Base-by-base conservation (phyloP, 2,329 filamentous ascomycete genomes). In the Chaetomium globosum region DNA sequence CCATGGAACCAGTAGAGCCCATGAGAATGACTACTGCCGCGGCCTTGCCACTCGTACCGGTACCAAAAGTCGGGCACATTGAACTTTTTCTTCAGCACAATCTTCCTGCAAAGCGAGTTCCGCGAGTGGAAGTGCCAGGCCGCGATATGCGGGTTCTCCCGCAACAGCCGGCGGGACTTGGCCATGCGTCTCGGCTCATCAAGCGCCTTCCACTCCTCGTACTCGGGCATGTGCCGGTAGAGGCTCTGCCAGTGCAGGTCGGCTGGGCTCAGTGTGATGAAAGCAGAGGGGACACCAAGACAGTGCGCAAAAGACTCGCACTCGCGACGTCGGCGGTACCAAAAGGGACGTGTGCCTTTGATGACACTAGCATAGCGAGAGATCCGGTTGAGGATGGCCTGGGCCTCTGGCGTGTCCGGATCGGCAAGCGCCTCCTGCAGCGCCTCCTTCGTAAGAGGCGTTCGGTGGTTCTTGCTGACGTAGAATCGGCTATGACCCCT, bases 131-230 rank as follows among this genome's bases (percentile, higher is more conserved):
- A 60, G 39, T 60, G 58, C 58, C 43, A 60, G 7, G 58, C 58
- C 43, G 58, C 58, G 46, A 60, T 52, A 19, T 52, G 43, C 46
- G 58, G 58, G 43, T 60, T 60, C 58, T 60, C 58, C 43, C 58
- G 58, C 46, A 60, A 8, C 4, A 60, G 46, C 26, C 58, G 46
- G 48, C 48, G 58, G 43, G 58, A 36, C 19, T 60, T 60, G 46
- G 30, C 39, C 30, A 60, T 60, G 26, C 58, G 58, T 8, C 23
- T 52, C 39, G 43, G 46, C 46, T 60, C 46, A 10, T 60, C 58
- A 4, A 60, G 43, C 5, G 46, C 30, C 58, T 52, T 60, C 57
- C 43, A 58, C 48, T 51, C 28, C 28, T 54, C 28, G 16, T 54
- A 54, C 9, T 54, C 52, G 30, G 53, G 53, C 33, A 57, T 57